A percentile compares a stretch with the other conserved stretches of the same genome.
Conservation (phyloP, 371 early-diverging fungal species). For the Lichtheimia corymbifera region DNA sequence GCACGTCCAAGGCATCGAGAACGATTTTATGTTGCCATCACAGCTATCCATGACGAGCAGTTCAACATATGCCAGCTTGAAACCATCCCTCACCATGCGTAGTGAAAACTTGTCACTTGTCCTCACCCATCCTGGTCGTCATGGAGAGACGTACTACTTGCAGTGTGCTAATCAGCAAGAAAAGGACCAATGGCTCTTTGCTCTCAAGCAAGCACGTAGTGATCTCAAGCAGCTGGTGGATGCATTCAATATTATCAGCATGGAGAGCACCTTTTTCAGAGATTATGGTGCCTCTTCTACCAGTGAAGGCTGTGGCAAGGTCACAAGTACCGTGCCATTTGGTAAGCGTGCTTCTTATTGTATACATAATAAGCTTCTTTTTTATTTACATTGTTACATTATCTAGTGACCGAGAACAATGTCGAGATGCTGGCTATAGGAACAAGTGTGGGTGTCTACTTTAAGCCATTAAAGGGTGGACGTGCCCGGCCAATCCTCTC, state of each 20-base stretch:
- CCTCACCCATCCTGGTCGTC: constrained; percentile 22
- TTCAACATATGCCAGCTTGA: constrained; percentile 1
- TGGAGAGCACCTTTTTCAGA: constrained; percentile 16
- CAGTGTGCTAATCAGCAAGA: constrained; percentile 44
- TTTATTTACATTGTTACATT: neutral
- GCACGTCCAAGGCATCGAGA: constrained; percentile 11
- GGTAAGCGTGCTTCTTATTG: constrained; percentile 6
- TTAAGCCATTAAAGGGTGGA: constrained; percentile 13
- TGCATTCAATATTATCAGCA: constrained; percentile 55
- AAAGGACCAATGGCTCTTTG: constrained; percentile 74
- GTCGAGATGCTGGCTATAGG: constrained; percentile 55
- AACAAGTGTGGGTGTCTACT: constrained; percentile 75
- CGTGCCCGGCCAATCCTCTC: constrained; percentile 12
- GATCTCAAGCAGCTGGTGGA: constrained; percentile 25
- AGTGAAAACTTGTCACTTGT: constrained; percentile 8
- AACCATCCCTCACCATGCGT: constrained; percentile 5
- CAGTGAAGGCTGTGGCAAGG: constrained; percentile 27
- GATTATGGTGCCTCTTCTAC: constrained; percentile 2
- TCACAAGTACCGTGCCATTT: constrained; percentile 66
- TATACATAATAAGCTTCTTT: too few species aligned
- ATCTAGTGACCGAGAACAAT: constrained; percentile 12
- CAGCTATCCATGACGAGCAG: constrained; percentile 7
- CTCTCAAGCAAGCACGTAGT: constrained; percentile 67
- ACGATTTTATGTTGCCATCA: constrained; percentile 12
- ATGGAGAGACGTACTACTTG: constrained; percentile 16